Percentiles rank a stretch among this genome's conserved stretches.
Conservation (phyloP, 2,329 filamentous ascomycete species). For the Cladorrhinum sp. region DNA sequence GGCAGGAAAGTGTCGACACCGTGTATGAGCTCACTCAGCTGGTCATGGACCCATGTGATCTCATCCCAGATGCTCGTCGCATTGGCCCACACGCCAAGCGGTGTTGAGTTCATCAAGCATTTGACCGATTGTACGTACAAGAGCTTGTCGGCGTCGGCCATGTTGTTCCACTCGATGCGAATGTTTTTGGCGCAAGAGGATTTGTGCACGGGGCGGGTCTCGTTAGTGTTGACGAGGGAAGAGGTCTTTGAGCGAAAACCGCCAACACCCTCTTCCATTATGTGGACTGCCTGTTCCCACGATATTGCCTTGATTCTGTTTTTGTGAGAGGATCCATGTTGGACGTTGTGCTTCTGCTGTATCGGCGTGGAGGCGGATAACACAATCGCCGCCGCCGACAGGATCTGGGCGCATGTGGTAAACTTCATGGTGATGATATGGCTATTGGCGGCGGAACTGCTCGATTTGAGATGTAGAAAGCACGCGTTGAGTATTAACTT, state of each 20-base stretch:
- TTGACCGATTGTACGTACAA: not conserved
- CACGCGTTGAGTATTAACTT: not conserved
- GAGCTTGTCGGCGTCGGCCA: not conserved
- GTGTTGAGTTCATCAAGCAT: not conserved
- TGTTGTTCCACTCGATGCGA: not conserved
- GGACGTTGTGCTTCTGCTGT: not conserved
- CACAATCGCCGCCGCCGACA: not conserved
- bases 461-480: not conserved
- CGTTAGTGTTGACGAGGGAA: not conserved
- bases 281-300: not conserved
- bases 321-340: not conserved
- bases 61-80: not conserved
- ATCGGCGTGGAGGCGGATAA: not conserved
- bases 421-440: not conserved
- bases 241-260: not conserved
- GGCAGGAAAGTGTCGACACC: not conserved
- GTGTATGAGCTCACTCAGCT: not conserved
- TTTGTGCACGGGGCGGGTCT: too few species aligned
- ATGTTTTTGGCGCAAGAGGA: not conserved
- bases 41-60: not conserved
- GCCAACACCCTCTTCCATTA: not conserved
- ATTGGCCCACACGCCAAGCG: not conserved
- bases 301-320: not conserved
- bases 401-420: not conserved
- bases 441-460: not conserved